phyloP scores from a whole-genome alignment of 257 asterid species.

The Euphrasia confusa region DNA sequence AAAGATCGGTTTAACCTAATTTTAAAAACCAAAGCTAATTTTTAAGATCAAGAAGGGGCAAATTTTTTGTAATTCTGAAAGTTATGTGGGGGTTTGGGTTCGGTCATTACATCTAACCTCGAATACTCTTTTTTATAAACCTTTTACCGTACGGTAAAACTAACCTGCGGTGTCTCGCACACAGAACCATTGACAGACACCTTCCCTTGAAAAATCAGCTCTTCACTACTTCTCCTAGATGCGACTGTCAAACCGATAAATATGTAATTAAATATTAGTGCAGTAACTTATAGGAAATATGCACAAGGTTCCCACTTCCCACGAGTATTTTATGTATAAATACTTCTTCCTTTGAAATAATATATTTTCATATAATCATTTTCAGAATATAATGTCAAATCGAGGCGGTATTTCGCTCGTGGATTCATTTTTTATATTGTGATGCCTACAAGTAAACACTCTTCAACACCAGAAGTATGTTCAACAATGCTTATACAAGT shows the following conservation, averaged over 20 bases:
- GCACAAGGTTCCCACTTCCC: neutral
- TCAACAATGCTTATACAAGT: neutral
- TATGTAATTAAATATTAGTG: slow-evolving; percentile 4
- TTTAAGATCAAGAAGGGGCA: too few relatives aligned
- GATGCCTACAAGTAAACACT: neutral
- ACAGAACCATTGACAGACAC: slow-evolving; percentile 94
- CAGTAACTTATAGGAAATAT: neutral
- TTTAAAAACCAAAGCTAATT: too few relatives aligned
- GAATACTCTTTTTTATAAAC: too few relatives aligned
- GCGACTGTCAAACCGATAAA: slow-evolving; percentile 55
- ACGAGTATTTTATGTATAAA: neutral
- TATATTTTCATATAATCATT: too few relatives aligned
- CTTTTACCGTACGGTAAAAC: neutral
- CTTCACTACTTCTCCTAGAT: slow-evolving; percentile 94
- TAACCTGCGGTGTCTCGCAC: slow-evolving; percentile 90
- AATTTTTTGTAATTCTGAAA: too few relatives aligned
- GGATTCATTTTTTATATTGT: too few relatives aligned
- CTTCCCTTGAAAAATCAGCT: slow-evolving; percentile 82
- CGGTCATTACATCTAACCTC: too few relatives aligned
- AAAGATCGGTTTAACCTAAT: too few relatives aligned
- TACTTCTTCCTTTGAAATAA: neutral
- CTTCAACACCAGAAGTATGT: slow-evolving; percentile 1
- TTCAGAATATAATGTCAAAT: too few relatives aligned
- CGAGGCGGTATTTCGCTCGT: too few relatives aligned
- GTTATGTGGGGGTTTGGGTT: too few relatives aligned